These are phyloP conservation scores for Caloboletus firmus DNA, from an alignment of 1,284 basidiomycete species.

Conservation along the genomic window DNA sequence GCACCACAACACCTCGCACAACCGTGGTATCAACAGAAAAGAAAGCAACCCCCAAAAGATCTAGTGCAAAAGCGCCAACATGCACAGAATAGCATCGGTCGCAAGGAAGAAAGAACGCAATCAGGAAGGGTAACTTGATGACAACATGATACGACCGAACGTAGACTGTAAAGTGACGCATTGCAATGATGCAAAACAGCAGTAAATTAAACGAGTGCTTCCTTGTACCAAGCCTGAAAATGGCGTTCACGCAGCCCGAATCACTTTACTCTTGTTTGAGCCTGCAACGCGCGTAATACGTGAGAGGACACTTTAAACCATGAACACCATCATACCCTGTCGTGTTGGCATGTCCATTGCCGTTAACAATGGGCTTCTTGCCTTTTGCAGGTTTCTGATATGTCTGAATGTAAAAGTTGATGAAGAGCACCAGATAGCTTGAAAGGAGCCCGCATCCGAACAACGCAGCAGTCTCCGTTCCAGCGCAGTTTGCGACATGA, in stretches of 20 bases:
- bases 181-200: slow-evolving; percentile 7
- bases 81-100: slow-evolving; percentile 19
- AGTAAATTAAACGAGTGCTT: slow-evolving; percentile 17
- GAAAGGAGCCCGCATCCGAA: slow-evolving; percentile 89
- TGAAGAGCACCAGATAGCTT: slow-evolving; percentile 88
- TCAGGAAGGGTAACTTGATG: slow-evolving; percentile 12
- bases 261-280: slow-evolving; percentile 26
- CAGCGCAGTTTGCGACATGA: slow-evolving; percentile 79
- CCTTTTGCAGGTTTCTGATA: slow-evolving; percentile 65
- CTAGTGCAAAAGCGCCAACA: slow-evolving; percentile 10
- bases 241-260: not conserved
- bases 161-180: slow-evolving; percentile 13
- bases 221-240: not conserved
- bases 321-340: slow-evolving; percentile 19
- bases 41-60: slow-evolving; percentile 13
- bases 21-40: slow-evolving; percentile 18
- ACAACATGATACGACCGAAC: slow-evolving; percentile 13
- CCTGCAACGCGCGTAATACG: slow-evolving; percentile 10
- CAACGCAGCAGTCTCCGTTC: slow-evolving; percentile 83
- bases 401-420: slow-evolving; percentile 86
- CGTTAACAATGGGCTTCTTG: slow-evolving; percentile 39
- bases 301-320: not conserved
- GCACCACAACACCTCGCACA: not conserved
- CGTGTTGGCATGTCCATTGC: slow-evolving; percentile 35
- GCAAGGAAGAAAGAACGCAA: slow-evolving; percentile 10